Evolutionary conservation across 495 filamentous ascomycete genomes (phyloP), one percentile per base, ranked within the genome.

Genomic region (Aspergillus taichungensis): DNA sequence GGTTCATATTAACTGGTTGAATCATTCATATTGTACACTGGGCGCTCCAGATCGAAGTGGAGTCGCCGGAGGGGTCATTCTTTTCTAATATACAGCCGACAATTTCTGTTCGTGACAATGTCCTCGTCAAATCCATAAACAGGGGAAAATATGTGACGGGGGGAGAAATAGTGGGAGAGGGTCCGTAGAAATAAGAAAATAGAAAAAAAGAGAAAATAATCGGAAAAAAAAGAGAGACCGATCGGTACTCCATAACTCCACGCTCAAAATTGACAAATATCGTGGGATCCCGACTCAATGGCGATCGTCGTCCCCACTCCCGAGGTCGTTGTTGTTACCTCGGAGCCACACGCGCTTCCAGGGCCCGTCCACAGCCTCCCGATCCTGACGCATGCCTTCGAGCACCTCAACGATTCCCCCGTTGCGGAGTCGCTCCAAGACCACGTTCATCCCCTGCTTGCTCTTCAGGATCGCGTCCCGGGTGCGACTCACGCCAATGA

Each of bases 371-470:
- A 60, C 53, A 11, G 58, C 63, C 46, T 80, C 78, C 12, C 78
- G 67, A 56, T 92, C 87, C 53, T 74, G 67, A 44, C 84, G 74
- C 80, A 91, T 85, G 27, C 86, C 85, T 60, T 95, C 91, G 34
- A 92, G 65, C 12, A 96, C 84, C 13, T 79, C 87, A 24, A 90
- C 84, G 33, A 96, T 78, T 8, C 94, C 86, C 9, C 89, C 87
- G 42, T 74, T 71, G 43, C 92, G 78, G 50, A 97, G 60, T 31
- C 92, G 76, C 63, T 94, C 87, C 18, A 99, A 72, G 11, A 99
- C 91, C 35, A 96, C 79, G 44, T 83, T 85, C 92, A 99, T 96
- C 12, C 94, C 92, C 59, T 96, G 82, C 53, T 89, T 87, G 59
- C 86, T 90, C 59, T 90, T 94, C 43, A 83, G 71, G 43, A 97